Percentiles rank a stretch among this genome's conserved stretches.
phyloP scores from a whole-genome alignment of 1,284 basidiomycete species.

The Ceratobasidium sp. region DNA sequence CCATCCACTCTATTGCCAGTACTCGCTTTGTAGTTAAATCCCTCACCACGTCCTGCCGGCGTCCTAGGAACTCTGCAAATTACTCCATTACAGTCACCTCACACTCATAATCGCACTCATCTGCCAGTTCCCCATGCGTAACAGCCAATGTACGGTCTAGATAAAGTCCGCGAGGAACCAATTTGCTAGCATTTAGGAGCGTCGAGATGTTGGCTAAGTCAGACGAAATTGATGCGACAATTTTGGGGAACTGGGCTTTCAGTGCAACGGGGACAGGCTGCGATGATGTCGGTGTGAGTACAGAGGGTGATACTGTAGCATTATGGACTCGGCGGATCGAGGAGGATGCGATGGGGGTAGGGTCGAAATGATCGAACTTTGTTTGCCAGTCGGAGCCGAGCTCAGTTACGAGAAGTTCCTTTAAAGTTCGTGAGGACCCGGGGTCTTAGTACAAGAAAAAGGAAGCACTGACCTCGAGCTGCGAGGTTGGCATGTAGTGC shows the following conservation, averaged over 20 bases:
- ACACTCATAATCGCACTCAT: constrained; percentile 94
- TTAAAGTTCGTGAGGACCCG: constrained; percentile 1
- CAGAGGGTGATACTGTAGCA: constrained; percentile 69
- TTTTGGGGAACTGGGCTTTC: constrained; percentile 97
- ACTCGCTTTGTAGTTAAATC: constrained; percentile 84
- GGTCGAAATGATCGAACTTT: constrained; percentile 82
- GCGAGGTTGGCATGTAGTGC: constrained; percentile 99
- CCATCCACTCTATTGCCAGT: constrained; percentile 90
- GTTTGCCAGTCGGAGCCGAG: constrained; percentile 85
- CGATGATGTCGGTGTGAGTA: not conserved
- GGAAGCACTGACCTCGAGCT: constrained; percentile 80
- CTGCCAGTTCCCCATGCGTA: constrained; percentile 91
- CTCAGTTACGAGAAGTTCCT: constrained; percentile 83
- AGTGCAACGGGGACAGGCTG: constrained; percentile 75
- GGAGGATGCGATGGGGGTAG: constrained; percentile 93
- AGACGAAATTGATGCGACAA: constrained; percentile 86
- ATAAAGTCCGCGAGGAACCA: constrained; percentile 92
- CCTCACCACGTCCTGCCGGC: constrained; percentile 73
- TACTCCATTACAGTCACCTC: constrained; percentile 82
- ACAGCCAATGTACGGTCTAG: constrained; percentile 90
- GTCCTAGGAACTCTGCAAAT: constrained; percentile 73
- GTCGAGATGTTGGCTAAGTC: constrained; percentile 91
- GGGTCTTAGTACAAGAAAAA: not conserved
- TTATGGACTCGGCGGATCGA: constrained; percentile 97
- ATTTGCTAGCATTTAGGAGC: constrained; percentile 81